Evolutionary conservation across 1,284 basidiomycete species (phyloP).

Genomic region (Coriolopsis trogii): DNA sequence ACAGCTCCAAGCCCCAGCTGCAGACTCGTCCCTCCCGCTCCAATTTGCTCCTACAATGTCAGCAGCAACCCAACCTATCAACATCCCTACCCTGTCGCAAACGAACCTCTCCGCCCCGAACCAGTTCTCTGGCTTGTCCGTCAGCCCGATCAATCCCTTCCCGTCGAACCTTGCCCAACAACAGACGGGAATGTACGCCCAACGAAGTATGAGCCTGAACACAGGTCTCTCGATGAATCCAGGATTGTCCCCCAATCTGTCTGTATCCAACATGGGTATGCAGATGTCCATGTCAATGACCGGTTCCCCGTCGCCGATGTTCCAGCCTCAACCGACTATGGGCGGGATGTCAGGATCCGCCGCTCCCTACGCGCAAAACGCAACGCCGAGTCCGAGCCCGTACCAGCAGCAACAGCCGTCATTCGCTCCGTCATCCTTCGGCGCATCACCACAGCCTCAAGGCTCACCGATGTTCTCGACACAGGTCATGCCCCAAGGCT

Average conservation of each 20-base stretch:
- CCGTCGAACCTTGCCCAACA: constrained; percentile 27
- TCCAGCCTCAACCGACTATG: constrained; percentile 15
- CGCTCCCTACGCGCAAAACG: constrained; percentile 1
- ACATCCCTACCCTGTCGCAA: constrained; percentile 20
- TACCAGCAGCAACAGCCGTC: constrained; percentile 22
- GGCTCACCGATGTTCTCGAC: constrained; percentile 10
- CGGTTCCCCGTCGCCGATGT: constrained; percentile 16
- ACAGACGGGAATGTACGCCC: constrained; percentile 21
- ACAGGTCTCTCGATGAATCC: constrained; percentile 23
- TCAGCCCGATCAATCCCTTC: constrained; percentile 30
- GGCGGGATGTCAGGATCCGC: constrained; percentile 1
- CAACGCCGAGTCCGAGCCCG: constrained; percentile 30
- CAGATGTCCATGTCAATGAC: constrained; percentile 7
- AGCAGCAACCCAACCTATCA: constrained; percentile 23
- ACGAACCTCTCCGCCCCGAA: constrained; percentile 27
- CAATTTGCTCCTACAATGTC: constrained; percentile 52
- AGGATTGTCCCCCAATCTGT: too few relatives aligned
- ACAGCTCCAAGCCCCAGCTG: constrained; percentile 47
- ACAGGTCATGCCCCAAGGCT: constrained; percentile 16
- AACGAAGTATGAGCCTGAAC: constrained; percentile 32
- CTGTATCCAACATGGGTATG: constrained; percentile 8
- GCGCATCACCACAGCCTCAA: constrained; percentile 21
- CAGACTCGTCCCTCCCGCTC: constrained; percentile 54
- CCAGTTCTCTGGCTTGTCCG: constrained; percentile 30
- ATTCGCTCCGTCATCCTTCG: constrained; percentile 17